phyloP scores from a whole-genome alignment of 73 alveolate species.

The Tetrahymena malaccensis region DNA sequence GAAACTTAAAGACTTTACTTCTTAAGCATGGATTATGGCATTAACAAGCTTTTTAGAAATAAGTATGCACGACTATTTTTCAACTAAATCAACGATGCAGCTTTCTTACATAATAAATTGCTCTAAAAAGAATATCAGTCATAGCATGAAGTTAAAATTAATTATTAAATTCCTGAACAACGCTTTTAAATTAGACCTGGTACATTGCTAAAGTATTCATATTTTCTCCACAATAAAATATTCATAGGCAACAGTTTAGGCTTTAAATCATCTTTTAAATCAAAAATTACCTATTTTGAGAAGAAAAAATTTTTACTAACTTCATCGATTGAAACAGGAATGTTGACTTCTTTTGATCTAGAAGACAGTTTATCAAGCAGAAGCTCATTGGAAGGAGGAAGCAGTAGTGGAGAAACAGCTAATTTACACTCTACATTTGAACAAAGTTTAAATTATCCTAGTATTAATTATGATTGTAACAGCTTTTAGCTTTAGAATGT shows the following conservation, averaged over 20 bases:
- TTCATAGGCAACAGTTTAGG: background rate
- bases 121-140: background rate
- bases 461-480: background rate
- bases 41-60: background rate
- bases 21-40: background rate
- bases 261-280: background rate
- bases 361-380: background rate
- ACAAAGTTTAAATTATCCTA: background rate
- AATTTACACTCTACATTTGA: background rate
- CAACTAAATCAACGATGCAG: background rate
- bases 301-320: background rate
- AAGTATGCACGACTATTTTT: background rate
- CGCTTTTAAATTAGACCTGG: background rate
- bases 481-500: background rate
- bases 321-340: background rate
- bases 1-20: background rate
- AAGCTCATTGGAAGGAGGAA: background rate
- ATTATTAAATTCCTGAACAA: background rate
- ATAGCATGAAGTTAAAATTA: background rate
- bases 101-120: background rate
- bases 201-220: background rate
- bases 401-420: background rate
- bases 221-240: background rate
- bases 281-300: background rate
- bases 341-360: background rate